phyloP scores from a whole-genome alignment of 1,139 yeast genomes.

The Schwanniomyces etchellsii region DNA sequence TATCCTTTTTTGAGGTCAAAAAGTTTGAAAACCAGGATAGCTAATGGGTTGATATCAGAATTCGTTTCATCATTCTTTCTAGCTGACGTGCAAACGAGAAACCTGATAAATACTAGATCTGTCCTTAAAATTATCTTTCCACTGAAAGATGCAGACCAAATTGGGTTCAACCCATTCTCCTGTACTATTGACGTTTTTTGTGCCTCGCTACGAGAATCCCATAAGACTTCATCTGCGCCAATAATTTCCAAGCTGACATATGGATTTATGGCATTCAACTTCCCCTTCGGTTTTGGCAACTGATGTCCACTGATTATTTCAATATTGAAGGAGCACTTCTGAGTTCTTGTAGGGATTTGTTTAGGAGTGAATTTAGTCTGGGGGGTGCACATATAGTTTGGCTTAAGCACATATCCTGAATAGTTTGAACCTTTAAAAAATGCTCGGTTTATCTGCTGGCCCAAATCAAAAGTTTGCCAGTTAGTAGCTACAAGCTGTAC shows the following conservation, averaged over 20 bases:
- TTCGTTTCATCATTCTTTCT: conserved; percentile 12
- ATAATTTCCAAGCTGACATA: conserved; percentile 52
- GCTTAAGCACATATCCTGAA: conserved; percentile 78
- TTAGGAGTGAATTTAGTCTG: conserved; percentile 17
- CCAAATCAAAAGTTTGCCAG: conserved; percentile 91
- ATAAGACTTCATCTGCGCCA: conserved; percentile 28
- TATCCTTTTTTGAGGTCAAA: conserved; percentile 66
- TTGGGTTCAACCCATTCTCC: conserved; percentile 81
- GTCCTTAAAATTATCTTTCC: conserved; percentile 36
- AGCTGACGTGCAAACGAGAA: conserved; percentile 21
- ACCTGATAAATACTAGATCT: conserved; percentile 30
- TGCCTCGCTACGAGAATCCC: conserved; percentile 13
- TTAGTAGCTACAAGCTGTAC: conserved; percentile 94
- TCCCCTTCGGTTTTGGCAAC: conserved; percentile 57
- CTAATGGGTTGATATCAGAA: conserved; percentile 40
- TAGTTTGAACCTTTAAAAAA: conserved; percentile 57
- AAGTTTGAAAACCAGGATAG: conserved; percentile 51
- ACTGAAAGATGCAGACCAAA: conserved; percentile 58
- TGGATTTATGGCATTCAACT: conserved; percentile 47
- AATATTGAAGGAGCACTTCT: conserved; percentile 22
- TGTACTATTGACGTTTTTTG: conserved; percentile 32
- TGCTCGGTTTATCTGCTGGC: conserved; percentile 87
- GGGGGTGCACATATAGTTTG: conserved; percentile 38
- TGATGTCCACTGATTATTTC: conserved; percentile 79
- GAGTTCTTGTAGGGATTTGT: not conserved